phyloP scores from a whole-genome alignment of 2,329 filamentous ascomycete species.

The Coniella vitis region DNA sequence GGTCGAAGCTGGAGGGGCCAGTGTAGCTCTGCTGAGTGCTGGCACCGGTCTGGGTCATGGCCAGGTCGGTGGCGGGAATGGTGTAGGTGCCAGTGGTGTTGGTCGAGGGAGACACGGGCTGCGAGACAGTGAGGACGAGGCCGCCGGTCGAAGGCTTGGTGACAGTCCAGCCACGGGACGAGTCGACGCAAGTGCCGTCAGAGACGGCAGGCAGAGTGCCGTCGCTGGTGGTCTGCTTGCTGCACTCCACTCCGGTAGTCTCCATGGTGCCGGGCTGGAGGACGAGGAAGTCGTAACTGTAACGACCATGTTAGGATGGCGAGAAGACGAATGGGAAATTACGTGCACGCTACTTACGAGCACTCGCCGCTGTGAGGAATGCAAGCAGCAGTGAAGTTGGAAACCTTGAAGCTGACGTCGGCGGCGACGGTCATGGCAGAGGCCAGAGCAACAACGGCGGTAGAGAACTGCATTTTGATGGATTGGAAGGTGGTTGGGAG shows the following conservation, averaged over 20 bases:
- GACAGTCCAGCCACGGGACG: slow-evolving; percentile 25
- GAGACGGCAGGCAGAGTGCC: slow-evolving; percentile 25
- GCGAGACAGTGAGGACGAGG: slow-evolving; percentile 22
- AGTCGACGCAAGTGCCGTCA: slow-evolving; percentile 23
- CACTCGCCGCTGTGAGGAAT: slow-evolving; percentile 11
- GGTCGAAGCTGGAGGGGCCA: slow-evolving; percentile 21
- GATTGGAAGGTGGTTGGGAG: not conserved
- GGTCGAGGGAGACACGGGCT: slow-evolving; percentile 23
- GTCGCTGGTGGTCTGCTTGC: slow-evolving; percentile 1
- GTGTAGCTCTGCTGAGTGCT: slow-evolving; percentile 23
- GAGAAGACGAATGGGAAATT: not conserved
- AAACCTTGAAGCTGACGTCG: slow-evolving; percentile 3
- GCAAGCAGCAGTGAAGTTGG: slow-evolving; percentile 8
- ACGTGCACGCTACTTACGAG: slow-evolving; percentile 1
- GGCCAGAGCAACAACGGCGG: slow-evolving; percentile 11
- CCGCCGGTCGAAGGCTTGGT: slow-evolving; percentile 18
- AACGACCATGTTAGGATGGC: not conserved
- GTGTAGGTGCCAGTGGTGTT: slow-evolving; percentile 22
- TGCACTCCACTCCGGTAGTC: slow-evolving; percentile 7
- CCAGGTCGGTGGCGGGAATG: slow-evolving; percentile 22
- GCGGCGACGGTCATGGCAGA: slow-evolving; percentile 10
- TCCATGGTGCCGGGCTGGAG: not conserved
- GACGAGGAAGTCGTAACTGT: slow-evolving; percentile 10
- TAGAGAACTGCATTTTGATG: slow-evolving; percentile 16
- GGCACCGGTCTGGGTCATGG: slow-evolving; percentile 4